These are phyloP conservation scores for Sporothrix globosa DNA, from an alignment of 2,329 filamentous ascomycete genomes.

Conservation along the genomic window DNA sequence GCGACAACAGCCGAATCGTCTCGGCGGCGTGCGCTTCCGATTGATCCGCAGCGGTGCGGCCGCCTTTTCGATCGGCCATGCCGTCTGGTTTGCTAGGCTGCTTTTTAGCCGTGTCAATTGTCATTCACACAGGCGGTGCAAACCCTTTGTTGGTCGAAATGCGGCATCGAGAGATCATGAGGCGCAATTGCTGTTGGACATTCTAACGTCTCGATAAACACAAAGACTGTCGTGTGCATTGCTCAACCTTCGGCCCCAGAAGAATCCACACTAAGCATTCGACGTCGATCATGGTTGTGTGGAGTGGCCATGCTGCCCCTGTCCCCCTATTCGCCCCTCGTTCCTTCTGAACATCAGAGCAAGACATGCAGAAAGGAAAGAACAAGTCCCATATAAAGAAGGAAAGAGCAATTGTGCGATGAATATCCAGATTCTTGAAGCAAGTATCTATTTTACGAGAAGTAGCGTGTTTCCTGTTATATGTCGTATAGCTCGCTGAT, in stretches of 20 bases:
- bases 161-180: neutral
- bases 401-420: neutral
- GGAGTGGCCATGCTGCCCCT: neutral
- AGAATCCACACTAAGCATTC: neutral
- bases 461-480: neutral
- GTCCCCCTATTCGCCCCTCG: neutral
- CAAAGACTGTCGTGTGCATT: neutral
- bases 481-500: no score
- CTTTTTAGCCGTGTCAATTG: neutral
- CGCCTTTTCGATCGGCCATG: neutral
- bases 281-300: neutral
- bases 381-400: neutral
- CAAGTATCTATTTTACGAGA: neutral
- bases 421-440: no score
- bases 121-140: neutral
- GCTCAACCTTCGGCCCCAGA: neutral
- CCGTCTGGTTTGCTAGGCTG: neutral
- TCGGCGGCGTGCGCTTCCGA: constrained; percentile 14
- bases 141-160: neutral
- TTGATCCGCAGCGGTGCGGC: constrained; percentile 6
- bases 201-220: neutral
- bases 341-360: neutral
- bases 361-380: neutral
- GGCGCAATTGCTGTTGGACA: neutral
- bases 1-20: constrained; percentile 14